phyloP scores from a whole-genome alignment of 164 flowering plant species.

The Cinnamomum micranthum region DNA sequence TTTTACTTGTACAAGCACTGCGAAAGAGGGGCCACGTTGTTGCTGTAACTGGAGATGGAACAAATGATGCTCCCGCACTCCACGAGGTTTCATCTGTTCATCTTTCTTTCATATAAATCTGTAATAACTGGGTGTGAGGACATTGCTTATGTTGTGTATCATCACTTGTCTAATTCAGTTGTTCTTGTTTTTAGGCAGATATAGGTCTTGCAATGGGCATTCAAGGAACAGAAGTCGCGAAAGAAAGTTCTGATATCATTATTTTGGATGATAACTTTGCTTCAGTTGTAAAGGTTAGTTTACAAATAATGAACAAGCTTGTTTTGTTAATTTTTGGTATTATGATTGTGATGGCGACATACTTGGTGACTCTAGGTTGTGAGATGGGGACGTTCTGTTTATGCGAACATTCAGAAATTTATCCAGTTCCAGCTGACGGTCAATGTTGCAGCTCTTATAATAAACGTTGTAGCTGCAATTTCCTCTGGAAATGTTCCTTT shows the following conservation, averaged over 20 bases:
- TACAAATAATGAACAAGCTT: not conserved
- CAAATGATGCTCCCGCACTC: slow-evolving; percentile 98
- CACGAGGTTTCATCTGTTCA: slow-evolving; percentile 56
- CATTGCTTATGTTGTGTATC: not conserved
- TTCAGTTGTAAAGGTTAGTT: slow-evolving; percentile 86
- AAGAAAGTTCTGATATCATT: slow-evolving; percentile 96
- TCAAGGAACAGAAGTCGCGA: slow-evolving; percentile 95
- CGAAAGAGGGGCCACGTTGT: slow-evolving; percentile 77
- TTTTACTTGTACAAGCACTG: slow-evolving; percentile 86
- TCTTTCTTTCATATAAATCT: not conserved
- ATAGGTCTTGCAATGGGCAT: slow-evolving; percentile 99
- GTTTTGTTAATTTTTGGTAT: not conserved
- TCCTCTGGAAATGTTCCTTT: slow-evolving; percentile 84
- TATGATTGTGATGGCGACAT: not conserved
- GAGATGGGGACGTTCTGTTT: slow-evolving; percentile 96
- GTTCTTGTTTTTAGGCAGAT: slow-evolving; percentile 61
- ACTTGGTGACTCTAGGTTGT: slow-evolving; percentile 57
- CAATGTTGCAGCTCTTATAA: slow-evolving; percentile 87
- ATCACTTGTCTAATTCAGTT: not conserved
- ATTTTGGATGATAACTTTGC: slow-evolving; percentile 93
- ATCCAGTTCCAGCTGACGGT: slow-evolving; percentile 97
- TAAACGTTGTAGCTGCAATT: slow-evolving; percentile 86
- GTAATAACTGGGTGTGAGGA: not conserved
- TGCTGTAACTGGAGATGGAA: slow-evolving; percentile 99
- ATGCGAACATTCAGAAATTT: slow-evolving; percentile 94